phyloP scores from a whole-genome alignment of 352 stramenopile genomes.

The Globisporangium recalcitrans region DNA sequence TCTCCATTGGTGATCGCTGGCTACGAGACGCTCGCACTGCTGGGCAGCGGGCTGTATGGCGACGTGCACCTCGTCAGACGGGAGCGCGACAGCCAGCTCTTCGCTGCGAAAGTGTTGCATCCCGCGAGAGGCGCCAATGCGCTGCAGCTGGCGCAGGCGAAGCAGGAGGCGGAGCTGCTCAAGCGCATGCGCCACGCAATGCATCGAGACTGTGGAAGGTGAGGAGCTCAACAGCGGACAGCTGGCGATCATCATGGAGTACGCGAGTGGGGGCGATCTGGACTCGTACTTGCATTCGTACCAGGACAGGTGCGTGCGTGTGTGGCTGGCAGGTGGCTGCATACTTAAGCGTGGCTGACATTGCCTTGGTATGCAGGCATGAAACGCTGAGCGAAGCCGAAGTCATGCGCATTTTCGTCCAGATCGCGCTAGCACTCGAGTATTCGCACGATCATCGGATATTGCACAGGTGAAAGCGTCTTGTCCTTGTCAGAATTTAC shows the following conservation, averaged over 20 bases:
- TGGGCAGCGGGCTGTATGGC: slow-evolving; percentile 60
- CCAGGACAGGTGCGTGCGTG: slow-evolving; percentile 2
- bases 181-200: slow-evolving; percentile 49
- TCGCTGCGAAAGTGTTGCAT: slow-evolving; percentile 48
- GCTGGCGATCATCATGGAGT: slow-evolving; percentile 73
- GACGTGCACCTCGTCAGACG: slow-evolving; percentile 46
- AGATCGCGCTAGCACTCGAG: slow-evolving; percentile 47
- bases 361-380: slow-evolving; percentile 7
- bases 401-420: slow-evolving; percentile 68
- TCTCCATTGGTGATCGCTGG: slow-evolving; percentile 19
- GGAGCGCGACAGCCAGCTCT: slow-evolving; percentile 27
- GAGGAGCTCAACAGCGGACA: neutral
- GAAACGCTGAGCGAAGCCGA: slow-evolving; percentile 29
- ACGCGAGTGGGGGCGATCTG: slow-evolving; percentile 55
- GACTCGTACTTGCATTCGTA: slow-evolving; percentile 31
- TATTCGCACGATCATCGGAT: slow-evolving; percentile 59
- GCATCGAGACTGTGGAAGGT: slow-evolving; percentile 36
- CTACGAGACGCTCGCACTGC: slow-evolving; percentile 39
- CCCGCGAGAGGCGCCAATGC: slow-evolving; percentile 11
- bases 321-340: neutral
- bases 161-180: slow-evolving; percentile 49
- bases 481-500: no score
- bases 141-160: slow-evolving; percentile 5
- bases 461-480: slow-evolving; percentile 43
- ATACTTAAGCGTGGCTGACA: neutral